These are phyloP conservation scores for Blastobotrys serpentis DNA, from an alignment of 1,139 yeast species.

Conservation along the genomic window DNA sequence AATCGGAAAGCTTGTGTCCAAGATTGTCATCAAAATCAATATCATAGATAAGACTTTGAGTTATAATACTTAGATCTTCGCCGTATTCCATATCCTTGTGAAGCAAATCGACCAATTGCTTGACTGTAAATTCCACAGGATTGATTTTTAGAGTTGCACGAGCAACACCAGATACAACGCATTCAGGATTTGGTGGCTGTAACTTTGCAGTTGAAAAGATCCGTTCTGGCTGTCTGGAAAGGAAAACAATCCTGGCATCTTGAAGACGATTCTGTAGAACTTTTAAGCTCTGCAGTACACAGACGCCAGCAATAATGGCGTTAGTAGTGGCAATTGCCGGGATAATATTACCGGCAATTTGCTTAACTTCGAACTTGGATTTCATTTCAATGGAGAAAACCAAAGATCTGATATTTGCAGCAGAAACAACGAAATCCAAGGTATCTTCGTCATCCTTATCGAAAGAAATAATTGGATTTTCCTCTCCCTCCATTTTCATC, in stretches of 20 bases:
- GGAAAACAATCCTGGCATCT: slow-evolving; percentile 52
- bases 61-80: slow-evolving; percentile 64
- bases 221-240: slow-evolving; percentile 63
- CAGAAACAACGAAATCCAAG: slow-evolving; percentile 79
- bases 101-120: slow-evolving; percentile 45
- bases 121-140: slow-evolving; percentile 37
- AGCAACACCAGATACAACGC: slow-evolving; percentile 71
- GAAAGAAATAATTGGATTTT: slow-evolving; percentile 43
- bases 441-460: slow-evolving; percentile 97
- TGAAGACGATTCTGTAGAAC: slow-evolving; percentile 41
- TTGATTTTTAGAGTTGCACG: slow-evolving; percentile 50
- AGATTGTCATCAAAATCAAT: slow-evolving; percentile 83
- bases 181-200: slow-evolving; percentile 60
- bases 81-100: slow-evolving; percentile 53
- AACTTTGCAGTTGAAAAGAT: slow-evolving; percentile 65
- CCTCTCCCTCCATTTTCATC: slow-evolving; percentile 36
- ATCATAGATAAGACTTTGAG: slow-evolving; percentile 72
- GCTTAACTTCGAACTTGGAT: slow-evolving; percentile 82
- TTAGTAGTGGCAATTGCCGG: slow-evolving; percentile 99
- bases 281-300: slow-evolving; percentile 68
- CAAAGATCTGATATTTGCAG: slow-evolving; percentile 77
- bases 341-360: slow-evolving; percentile 95
- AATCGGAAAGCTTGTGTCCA: slow-evolving; percentile 47
- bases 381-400: slow-evolving; percentile 72
- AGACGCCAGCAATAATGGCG: slow-evolving; percentile 89